Conservation (phyloP, 192 early-diverging fungal genomes). For the Coemansia umbellata region DNA sequence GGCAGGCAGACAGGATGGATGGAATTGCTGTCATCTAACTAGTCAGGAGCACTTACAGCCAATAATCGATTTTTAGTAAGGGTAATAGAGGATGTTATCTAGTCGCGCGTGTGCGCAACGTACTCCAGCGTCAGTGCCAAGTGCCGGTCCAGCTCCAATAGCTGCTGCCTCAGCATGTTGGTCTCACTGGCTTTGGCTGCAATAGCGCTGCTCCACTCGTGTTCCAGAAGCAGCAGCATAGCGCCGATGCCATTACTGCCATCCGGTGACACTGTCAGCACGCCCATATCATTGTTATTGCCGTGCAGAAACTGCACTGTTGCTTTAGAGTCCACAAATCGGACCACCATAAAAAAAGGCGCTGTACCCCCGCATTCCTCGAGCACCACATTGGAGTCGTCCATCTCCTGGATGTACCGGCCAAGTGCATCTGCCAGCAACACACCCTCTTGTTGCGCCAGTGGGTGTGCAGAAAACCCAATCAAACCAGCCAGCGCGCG, state of each 20-base stretch:
- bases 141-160: constrained; percentile 30
- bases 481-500: constrained; percentile 23
- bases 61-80: too few species aligned
- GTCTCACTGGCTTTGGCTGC: constrained; percentile 10
- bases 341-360: constrained; percentile 18
- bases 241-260: too few species aligned
- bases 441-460: too few species aligned
- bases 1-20: too few species aligned
- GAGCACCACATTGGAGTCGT: constrained; percentile 19
- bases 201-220: constrained; percentile 16
- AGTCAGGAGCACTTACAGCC: too few species aligned
- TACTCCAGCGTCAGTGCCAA: constrained; percentile 41
- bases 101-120: background rate
- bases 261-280: too few species aligned
- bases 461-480: constrained; percentile 23
- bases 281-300: background rate
- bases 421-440: constrained; percentile 11
- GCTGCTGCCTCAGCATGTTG: constrained; percentile 6
- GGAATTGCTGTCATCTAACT: too few species aligned
- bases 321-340: constrained; percentile 3
- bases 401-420: constrained; percentile 21
- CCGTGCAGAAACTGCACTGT: constrained; percentile 3
- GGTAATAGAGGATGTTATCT: too few species aligned
- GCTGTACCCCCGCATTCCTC: background rate
- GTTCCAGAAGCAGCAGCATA: constrained; percentile 15